Evolutionary conservation across 352 stramenopile species (phyloP).

Genomic region (Phytophthora crassamura): DNA sequence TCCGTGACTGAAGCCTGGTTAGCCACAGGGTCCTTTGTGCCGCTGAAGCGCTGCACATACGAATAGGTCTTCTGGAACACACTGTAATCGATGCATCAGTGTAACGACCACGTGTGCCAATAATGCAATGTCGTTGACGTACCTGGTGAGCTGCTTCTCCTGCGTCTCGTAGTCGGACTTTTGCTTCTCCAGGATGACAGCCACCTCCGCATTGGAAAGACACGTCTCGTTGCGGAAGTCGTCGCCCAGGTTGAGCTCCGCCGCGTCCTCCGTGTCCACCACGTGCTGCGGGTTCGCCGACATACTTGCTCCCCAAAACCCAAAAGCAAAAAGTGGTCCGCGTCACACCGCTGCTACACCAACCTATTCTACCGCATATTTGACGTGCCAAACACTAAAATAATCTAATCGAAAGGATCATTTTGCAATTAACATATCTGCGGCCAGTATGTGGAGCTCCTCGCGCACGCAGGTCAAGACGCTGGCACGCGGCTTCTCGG

Average conservation of each 20-base stretch:
- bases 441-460: slow-evolving; percentile 37
- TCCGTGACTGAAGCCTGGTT: slow-evolving; percentile 92
- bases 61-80: slow-evolving; percentile 94
- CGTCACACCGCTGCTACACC: slow-evolving; percentile 8
- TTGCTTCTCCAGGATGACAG: slow-evolving; percentile 91
- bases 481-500: slow-evolving; percentile 49
- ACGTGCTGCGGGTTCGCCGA: slow-evolving; percentile 87
- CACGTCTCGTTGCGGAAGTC: slow-evolving; percentile 92
- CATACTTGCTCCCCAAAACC: slow-evolving; percentile 40
- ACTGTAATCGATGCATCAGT: slow-evolving; percentile 30
- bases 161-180: slow-evolving; percentile 92
- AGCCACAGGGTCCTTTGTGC: slow-evolving; percentile 91
- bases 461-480: slow-evolving; percentile 31
- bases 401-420: slow-evolving; percentile 4
- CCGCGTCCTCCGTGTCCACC: slow-evolving; percentile 90
- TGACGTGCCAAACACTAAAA: not conserved
- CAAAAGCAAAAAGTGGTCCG: slow-evolving; percentile 4
- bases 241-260: slow-evolving; percentile 88
- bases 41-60: slow-evolving; percentile 92
- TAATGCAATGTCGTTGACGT: slow-evolving; percentile 13
- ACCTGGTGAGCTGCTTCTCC: slow-evolving; percentile 90
- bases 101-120: not conserved
- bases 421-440: slow-evolving; percentile 17
- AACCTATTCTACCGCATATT: not conserved
- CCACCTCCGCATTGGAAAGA: slow-evolving; percentile 90